Base-by-base conservation (phyloP, 768 basidiomycete genomes). In the Porphyrellus cyaneotinctus region DNA sequence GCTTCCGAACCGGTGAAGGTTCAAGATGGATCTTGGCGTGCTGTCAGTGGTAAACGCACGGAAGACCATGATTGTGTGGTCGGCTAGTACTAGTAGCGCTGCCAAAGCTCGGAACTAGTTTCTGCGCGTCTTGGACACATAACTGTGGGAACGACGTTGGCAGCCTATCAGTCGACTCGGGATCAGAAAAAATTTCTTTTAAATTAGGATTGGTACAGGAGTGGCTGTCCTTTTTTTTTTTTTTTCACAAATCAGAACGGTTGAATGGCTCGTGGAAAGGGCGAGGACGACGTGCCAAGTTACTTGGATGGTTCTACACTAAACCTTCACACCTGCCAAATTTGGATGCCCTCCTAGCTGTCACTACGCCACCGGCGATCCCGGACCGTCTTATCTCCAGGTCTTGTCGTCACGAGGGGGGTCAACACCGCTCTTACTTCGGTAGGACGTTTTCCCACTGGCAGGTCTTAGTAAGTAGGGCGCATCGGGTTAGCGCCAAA, bases 241-340 rank as follows among this genome's bases (percentile, higher is more conserved):
- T 30, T 2, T 12, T 23, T 20, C 44, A 15, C 20, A 35, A 15
- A 51, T 44, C 33, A 43, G 33, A 37, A 43, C 14, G 30, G 23
- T 32, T 0, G 22, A 26, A 43, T 20, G 24, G 22, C 20, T 8
- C 24, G 43, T 38, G 22, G 35, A 23, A 23, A 30, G 28, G 33
- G n/a, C 17, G 17, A 42, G 17, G 3, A 22, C 10, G 18, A 14
- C 36, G 18, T 37, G 33, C 18, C 36, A 37, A 36, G n/a, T 47
- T 3, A 28, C 5, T 28, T 9, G 26, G 26, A 28, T 9, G n/a
- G n/a, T n/a, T n/a, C n/a, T n/a, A n/a, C n/a, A n/a, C 33, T 20
- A 11, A 35, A 43, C 52, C 5, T 39, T 45, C 17, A 48, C 18
- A 58, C 61, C 42, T 56, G 24, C 61, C 52, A 50, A 32, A 36